Base-by-base conservation (phyloP, 1,139 yeast genomes). In the Yamadazyma conglobata region DNA sequence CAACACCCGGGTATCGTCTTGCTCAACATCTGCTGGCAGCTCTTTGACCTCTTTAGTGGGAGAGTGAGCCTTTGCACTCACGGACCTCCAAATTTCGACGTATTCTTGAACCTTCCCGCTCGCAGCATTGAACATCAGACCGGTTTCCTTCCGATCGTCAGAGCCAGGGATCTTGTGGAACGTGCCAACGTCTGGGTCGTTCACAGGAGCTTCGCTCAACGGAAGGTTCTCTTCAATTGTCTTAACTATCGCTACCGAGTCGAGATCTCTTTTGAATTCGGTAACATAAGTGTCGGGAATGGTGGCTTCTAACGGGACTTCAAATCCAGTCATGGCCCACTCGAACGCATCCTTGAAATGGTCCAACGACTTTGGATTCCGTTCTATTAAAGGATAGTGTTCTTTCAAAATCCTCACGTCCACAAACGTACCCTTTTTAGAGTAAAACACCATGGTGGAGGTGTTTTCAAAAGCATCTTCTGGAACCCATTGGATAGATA, bases 51-150 rank as follows among this genome's bases (percentile, higher is more conserved):
- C 58, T 1, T 32, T 37, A 0, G 30, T 32, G 0, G 70, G 69
- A 2, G 61, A 48, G 11, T 60, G 52, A 6, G 42, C 39, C 3
- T 41, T 29, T 1, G 77, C 67, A 44, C 73, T 71, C 19, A 77
- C 46, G 6, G 73, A 63, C 42, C 78, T 52, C 85, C 85, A 78
- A 14, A 73, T 58, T 50, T 78, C 85, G 19, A 68, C 56, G 42
- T 76, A 78, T 5, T 58, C 58, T 35, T 68, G 70, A 5, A 51
- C 44, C n/a, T 47, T 42, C 0, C 73, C 72, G 0, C 77, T 62
- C 3, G 41, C 65, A 1, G 73, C 64, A 42, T 76, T 73, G 13
- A 46, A 42, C 83, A 78, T 76, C 3, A 43, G 40, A 0, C 85
- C 85, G 0, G 66, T 60, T 44, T 78, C 85, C 29, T 58, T 58